Base-by-base conservation (phyloP, 257 asterid species). In the Penstemon barbatus region DNA sequence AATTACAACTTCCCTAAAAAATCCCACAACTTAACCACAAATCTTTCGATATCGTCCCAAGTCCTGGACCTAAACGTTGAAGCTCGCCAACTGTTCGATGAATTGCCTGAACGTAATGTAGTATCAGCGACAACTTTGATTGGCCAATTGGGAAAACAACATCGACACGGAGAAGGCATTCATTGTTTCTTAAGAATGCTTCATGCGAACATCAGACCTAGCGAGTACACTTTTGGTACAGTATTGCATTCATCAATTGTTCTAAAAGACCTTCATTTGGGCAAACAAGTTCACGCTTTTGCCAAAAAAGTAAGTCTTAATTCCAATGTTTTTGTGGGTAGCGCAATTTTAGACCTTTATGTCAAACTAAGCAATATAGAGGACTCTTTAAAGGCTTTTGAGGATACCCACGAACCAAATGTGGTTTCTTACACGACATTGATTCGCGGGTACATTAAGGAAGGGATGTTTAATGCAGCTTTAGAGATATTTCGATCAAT, bases 341-440 rank as follows among this genome's bases (percentile, higher is more conserved):
- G 98, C 68, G 78, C 90, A 4, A 41, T 86, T 65, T 74, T 84
- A 72, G 82, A 89, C 79, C 87, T 83, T 63, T 90, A 88, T 51
- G 89, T 78, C 33, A 92, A 90, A 79, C 8, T 85, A 12, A 62
- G 89, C 57, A 71, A 38, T 19, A n/a, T 84, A 5, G 71, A 69
- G 40, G 85, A 85, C 55, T 84, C 87, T 18, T 41, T 66, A 5
- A 74, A 67, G 75, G 91, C 78, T 25, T 90, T 92, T 57, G 38
- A 71, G 39, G 91, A 90, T 55, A 90, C 77, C 7, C 50, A 77
- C 9, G 56, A 73, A 5, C 97, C 97, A 5, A 86, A 90, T 48
- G 98, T 90, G 51, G 91, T 90, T 66, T 85, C 97, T 10, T 82
- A 82, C 60, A 77, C 95, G 7, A 81, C 93, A 5, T 77, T 90